phyloP scores from a whole-genome alignment of 306 rosid species.

The Rosa lucieae region DNA sequence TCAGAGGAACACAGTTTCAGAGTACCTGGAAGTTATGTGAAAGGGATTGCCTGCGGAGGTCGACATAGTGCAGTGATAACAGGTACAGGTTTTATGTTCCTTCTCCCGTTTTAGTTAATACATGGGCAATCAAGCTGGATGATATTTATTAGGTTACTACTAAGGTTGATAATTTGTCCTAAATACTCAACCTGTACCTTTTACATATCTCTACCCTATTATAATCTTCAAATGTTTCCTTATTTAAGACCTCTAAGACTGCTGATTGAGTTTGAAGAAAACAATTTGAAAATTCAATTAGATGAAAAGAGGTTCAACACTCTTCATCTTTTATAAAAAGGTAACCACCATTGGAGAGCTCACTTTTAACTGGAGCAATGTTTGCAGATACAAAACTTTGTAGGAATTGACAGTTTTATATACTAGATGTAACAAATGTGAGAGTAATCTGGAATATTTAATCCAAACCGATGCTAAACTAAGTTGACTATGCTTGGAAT shows the following conservation, averaged over 20 bases:
- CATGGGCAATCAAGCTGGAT: conserved; percentile 11
- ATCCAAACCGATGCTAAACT: background rate
- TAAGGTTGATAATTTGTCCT: background rate
- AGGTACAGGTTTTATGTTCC: conserved; percentile 41
- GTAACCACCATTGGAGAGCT: background rate
- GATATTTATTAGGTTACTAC: background rate
- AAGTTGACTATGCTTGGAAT: conserved; percentile 4
- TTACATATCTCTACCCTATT: conserved; percentile 10
- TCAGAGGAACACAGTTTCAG: conserved; percentile 59
- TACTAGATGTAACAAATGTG: background rate
- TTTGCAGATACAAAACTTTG: background rate
- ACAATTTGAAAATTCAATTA: background rate
- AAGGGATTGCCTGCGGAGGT: conserved; percentile 92
- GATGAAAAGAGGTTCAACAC: background rate
- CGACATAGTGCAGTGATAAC: conserved; percentile 93
- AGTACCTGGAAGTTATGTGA: conserved; percentile 78
- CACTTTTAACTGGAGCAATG: background rate
- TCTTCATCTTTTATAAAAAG: background rate
- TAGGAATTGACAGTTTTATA: background rate
- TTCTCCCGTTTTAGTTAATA: background rate
- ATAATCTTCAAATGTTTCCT: background rate
- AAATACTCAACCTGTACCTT: background rate
- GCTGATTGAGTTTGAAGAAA: background rate
- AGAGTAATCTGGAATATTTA: background rate
- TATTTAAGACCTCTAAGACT: background rate